Evolutionary conservation across 805 yeast species (phyloP), one percentile per base, ranked within the genome.

Genomic region (Komagataella mondaviorum): DNA sequence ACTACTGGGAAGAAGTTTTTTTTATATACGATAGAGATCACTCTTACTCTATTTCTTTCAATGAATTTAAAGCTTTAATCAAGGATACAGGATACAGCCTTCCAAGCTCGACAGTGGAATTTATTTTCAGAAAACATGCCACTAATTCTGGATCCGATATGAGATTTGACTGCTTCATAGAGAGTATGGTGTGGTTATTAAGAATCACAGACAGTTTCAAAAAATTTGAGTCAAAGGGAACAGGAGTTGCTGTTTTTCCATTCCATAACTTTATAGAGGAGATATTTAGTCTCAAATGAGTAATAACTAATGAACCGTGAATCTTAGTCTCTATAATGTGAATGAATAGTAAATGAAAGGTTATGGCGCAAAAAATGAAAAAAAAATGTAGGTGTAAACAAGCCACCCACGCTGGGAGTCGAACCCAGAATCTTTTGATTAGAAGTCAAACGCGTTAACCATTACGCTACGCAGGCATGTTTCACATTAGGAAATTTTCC

Each of bases 391-490:
- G 14, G 39, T 30, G 39, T 30, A 30, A 30, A 30, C 39, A 30
- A 30, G 39, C 39, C 70, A 66, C 70, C 70, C 71, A 65, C 59
- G 70, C 69, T 62, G 71, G 70, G 80, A 75, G 77, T 75, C 80
- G 80, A 75, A 75, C 80, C 77, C 79, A 73, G 74, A 75, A 74
- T 76, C 80, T 74, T 73, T 75, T 75, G 80, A 75, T 76, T 75
- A 75, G 80, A 75, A 75, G 79, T 76, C 79, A 76, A 75, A 75
- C 77, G 80, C 80, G 80, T 73, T 75, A 75, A 75, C 80, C 80
- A 75, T 76, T 76, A 73, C 79, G 80, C 80, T 73, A 75, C 79
- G 45, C 53, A 39, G 53, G 53, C 53, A 36, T 30, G 39, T 30
- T 30, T 30, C 39, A 30, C 39, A 30, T 10, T 14, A 30, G 39